A percentile compares a stretch with the other conserved stretches of the same genome.
Conservation (phyloP, 768 basidiomycete genomes). For the Termitomyces heimii region DNA sequence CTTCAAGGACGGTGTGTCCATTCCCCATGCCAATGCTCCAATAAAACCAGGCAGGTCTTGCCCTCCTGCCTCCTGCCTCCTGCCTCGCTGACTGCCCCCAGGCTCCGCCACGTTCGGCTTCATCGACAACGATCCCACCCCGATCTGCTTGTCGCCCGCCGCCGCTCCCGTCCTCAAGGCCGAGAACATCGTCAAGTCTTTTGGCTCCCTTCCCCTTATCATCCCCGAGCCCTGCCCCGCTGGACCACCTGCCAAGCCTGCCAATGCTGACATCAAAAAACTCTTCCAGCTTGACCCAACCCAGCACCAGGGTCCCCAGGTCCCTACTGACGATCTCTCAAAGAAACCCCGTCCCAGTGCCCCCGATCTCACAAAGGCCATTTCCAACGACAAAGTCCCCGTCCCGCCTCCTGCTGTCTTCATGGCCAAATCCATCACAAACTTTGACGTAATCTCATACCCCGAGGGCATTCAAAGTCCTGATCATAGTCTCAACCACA, state of each 20-base stretch:
- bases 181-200: constrained; percentile 73
- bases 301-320: constrained; percentile 51
- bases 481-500: constrained; percentile 87
- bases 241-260: constrained; percentile 22
- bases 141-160: constrained; percentile 81
- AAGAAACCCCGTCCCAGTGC: constrained; percentile 61
- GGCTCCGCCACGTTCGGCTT: constrained; percentile 84
- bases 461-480: constrained; percentile 83
- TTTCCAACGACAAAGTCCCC: constrained; percentile 24
- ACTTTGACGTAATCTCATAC: constrained; percentile 72
- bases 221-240: constrained; percentile 44
- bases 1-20: constrained; percentile 75
- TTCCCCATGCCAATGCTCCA: constrained; percentile 60
- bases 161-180: constrained; percentile 58
- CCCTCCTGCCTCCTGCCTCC: accelerated
- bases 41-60: constrained; percentile 62
- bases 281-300: constrained; percentile 51
- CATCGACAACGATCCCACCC: constrained; percentile 73
- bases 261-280: constrained; percentile 51
- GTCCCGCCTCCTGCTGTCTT: constrained; percentile 59
- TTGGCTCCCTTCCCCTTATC: constrained; percentile 80
- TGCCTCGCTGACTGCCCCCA: constrained; percentile 18
- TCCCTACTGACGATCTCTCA: constrained; percentile 46
- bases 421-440: constrained; percentile 81
- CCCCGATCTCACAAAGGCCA: constrained; percentile 58